phyloP scores from a whole-genome alignment of 352 stramenopile genomes.

The Pythium vanterpoolii region DNA sequence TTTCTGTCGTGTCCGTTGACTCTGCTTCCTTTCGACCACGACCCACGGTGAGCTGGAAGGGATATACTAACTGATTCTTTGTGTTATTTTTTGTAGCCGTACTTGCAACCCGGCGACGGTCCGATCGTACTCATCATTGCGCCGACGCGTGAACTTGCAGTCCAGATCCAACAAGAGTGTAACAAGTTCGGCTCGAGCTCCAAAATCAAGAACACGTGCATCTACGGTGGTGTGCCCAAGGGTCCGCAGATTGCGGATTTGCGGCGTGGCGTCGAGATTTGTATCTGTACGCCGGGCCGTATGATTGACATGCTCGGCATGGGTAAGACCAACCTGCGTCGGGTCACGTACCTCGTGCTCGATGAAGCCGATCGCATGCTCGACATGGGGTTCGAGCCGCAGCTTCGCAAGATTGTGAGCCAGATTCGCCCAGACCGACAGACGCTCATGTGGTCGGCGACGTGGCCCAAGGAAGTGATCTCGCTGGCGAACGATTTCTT shows the following conservation, averaged over 20 bases:
- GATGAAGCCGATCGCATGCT: constrained; percentile 98
- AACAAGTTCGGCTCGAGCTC: constrained; percentile 98
- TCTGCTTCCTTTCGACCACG: constrained; percentile 20
- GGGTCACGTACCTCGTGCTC: constrained; percentile 98
- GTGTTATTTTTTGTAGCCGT: constrained; percentile 57
- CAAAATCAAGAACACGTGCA: constrained; percentile 99
- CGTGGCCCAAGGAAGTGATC: constrained; percentile 98
- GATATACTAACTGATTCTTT: constrained; percentile 11
- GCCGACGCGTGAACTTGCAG: constrained; percentile 97
- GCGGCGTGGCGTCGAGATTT: constrained; percentile 77
- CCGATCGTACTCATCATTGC: constrained; percentile 98
- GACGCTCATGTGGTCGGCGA: constrained; percentile 99
- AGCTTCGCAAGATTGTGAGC: constrained; percentile 95
- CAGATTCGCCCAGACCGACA: constrained; percentile 98
- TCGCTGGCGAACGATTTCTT: constrained; percentile 97
- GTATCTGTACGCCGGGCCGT: constrained; percentile 93
- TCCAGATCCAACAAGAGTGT: constrained; percentile 99
- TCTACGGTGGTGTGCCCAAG: constrained; percentile 99
- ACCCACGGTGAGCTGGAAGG: constrained; percentile 2
- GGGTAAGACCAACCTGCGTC: constrained; percentile 94
- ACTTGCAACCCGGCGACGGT: constrained; percentile 96
- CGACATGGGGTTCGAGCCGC: constrained; percentile 94
- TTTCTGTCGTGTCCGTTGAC: constrained; percentile 21
- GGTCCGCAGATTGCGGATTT: constrained; percentile 87
- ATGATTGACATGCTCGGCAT: constrained; percentile 98